Evolutionary conservation across 2,329 filamentous ascomycete species (phyloP), one percentile per base, ranked within the genome.

Genomic region (Stachybotrys elegans): DNA sequence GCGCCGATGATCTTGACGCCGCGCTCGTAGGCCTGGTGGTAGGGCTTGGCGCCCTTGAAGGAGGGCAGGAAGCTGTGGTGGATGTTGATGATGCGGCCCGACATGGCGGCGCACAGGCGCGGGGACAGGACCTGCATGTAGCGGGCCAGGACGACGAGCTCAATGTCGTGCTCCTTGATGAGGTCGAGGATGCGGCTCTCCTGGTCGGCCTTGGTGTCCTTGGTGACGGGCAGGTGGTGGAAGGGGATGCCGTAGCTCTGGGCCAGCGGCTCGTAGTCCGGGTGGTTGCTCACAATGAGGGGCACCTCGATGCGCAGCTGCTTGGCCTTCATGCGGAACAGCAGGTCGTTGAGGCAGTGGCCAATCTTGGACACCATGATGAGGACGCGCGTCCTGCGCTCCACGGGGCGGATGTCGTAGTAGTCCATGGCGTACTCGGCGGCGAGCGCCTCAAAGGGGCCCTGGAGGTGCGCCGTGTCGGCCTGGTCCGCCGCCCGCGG

Each of bases 301-400:
- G 86, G 85, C 31, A 34, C 31, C 20, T 90, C 85, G 53, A 92
- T 83, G 57, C 75, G 77, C 43, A 93, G 73, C 67, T 91, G 86
- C 37, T 80, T 80, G 16, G 82, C 83, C 63, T 83, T 84, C 58
- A 84, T 78, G 45, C 88, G 82, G 79, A 89, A 93, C 29, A 93
- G 76, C 40, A 93, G 71, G 66, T 92, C 86, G 66, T 91, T 91
- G 43, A 92, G 73, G 64, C 87, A 92, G 72, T 92, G 87, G 8
- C 87, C 88, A 56, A 89, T 91, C 71, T 91, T 91, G 57, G 86
- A 91, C 22, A 92, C 88, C 87, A 93, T 92, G 72, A 93, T 88
- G 56, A 93, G 72, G 40, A 91, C 83, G 52, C 82, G 78, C 45
- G 84, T 83, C 70, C 89, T 90, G 57, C 81, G 73, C 40, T 80